phyloP scores from a whole-genome alignment of 2,329 filamentous ascomycete species.

The Ophiostoma montium region DNA sequence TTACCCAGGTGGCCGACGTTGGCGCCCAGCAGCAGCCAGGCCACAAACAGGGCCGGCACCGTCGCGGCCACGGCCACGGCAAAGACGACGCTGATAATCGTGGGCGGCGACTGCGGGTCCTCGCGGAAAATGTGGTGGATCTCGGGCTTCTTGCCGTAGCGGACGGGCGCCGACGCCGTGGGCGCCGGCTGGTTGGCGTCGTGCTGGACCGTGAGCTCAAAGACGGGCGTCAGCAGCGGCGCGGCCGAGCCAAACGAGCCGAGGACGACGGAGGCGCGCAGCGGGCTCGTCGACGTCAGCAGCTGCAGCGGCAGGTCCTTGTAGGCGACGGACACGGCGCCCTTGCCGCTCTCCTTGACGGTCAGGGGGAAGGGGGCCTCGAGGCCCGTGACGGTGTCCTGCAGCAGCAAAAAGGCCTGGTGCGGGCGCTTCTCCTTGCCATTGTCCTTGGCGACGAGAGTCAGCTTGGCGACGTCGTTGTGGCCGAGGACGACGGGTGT shows the following conservation, averaged over 20 bases:
- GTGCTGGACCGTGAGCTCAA: conserved; percentile 54
- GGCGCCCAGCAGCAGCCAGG: conserved; percentile 68
- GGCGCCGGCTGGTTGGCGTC: conserved; percentile 48
- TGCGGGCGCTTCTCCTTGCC: conserved; percentile 73
- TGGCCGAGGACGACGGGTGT: conserved; percentile 50
- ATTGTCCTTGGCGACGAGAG: conserved; percentile 67
- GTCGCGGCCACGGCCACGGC: conserved; percentile 56
- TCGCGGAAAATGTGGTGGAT: conserved; percentile 83
- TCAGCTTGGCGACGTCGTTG: conserved; percentile 64
- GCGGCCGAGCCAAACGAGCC: conserved; percentile 69
- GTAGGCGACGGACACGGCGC: conserved; percentile 67
- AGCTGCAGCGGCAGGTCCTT: conserved; percentile 83
- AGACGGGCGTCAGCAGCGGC: conserved; percentile 51
- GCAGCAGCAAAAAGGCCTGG: conserved; percentile 80
- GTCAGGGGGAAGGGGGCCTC: conserved; percentile 77
- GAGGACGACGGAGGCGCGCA: conserved; percentile 71
- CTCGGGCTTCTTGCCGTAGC: conserved; percentile 71
- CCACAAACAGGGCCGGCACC: conserved; percentile 52
- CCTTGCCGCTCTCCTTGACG: conserved; percentile 81
- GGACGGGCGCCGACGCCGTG: conserved; percentile 49
- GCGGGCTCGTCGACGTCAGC: conserved; percentile 48
- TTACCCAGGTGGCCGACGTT: conserved; percentile 67
- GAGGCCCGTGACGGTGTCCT: conserved; percentile 58
- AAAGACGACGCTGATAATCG: conserved; percentile 67
- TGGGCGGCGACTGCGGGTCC: conserved; percentile 68